Conservation (phyloP, 108 stramenopile genomes). For the Cyclotella baltica region DNA sequence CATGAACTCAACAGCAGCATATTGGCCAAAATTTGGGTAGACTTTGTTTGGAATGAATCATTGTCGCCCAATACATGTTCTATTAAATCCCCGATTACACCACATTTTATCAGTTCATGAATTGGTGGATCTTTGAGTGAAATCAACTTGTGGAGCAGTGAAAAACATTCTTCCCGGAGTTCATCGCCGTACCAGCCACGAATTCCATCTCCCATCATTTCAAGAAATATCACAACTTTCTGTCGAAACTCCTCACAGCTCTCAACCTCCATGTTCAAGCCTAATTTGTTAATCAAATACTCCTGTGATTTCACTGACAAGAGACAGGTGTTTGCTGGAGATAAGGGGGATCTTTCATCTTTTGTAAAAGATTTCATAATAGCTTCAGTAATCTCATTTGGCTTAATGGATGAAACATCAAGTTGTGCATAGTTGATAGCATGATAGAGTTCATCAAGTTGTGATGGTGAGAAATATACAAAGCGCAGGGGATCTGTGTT, state of each 20-base stretch:
- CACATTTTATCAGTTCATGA: too few species aligned
- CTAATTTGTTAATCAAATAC: too few species aligned
- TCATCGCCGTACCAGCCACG: not conserved
- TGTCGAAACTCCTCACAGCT: not conserved
- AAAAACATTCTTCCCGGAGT: not conserved
- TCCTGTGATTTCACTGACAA: slow-evolving; percentile 1
- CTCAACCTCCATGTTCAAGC: too few species aligned
- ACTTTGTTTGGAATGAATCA: too few species aligned
- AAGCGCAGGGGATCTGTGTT: not conserved
- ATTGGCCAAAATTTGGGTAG: too few species aligned
- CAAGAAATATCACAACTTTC: not conserved
- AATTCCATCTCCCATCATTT: not conserved
- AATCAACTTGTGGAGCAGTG: not conserved
- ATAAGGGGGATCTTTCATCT: not conserved
- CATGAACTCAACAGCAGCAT: too few species aligned
- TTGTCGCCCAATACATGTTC: too few species aligned
- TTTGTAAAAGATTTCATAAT: not conserved
- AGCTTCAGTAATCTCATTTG: not conserved
- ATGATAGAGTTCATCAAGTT: not conserved
- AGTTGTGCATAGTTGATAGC: not conserved
- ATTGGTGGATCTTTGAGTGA: not conserved
- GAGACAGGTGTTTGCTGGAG: not conserved
- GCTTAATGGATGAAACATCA: not conserved
- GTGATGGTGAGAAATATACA: not conserved
- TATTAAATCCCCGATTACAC: too few species aligned